Conservation (phyloP, 495 filamentous ascomycete species). For the Xanthoparmelia taractica region DNA sequence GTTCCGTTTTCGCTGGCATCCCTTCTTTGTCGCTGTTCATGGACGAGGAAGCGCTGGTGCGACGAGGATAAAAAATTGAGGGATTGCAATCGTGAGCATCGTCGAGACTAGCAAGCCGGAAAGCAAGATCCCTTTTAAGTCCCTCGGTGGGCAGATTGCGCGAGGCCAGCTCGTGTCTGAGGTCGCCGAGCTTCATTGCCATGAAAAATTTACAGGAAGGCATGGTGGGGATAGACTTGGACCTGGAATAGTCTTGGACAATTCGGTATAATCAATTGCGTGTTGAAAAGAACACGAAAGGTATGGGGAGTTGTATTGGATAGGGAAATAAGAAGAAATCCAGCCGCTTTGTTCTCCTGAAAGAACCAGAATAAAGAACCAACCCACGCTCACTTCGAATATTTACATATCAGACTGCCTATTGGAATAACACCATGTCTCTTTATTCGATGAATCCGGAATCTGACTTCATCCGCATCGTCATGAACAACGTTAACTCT, state of each 20-base stretch:
- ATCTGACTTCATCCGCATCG: not conserved
- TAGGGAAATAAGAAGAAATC: no score
- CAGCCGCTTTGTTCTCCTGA: no score
- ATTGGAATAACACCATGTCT: not conserved
- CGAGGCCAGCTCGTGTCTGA: conserved; percentile 1
- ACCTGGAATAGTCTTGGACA: not conserved
- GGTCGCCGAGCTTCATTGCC: not conserved
- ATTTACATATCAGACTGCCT: not conserved
- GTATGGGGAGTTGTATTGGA: not conserved
- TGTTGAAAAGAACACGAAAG: no score
- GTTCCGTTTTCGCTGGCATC: not conserved
- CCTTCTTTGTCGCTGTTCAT: not conserved
- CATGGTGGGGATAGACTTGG: not conserved
- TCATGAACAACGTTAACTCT: not conserved
- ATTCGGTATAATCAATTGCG: no score
- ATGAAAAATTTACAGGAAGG: not conserved
- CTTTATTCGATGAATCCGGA: not conserved
- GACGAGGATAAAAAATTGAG: not conserved
- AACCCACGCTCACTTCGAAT: not conserved
- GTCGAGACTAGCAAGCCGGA: not conserved
- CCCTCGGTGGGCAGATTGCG: not conserved
- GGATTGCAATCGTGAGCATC: not conserved
- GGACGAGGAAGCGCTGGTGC: not conserved
- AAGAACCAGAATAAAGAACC: not conserved
- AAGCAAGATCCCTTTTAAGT: not conserved